Evolutionary conservation across 1,284 basidiomycete genomes (phyloP).

Genomic region (Porogramme epimiltina): DNA sequence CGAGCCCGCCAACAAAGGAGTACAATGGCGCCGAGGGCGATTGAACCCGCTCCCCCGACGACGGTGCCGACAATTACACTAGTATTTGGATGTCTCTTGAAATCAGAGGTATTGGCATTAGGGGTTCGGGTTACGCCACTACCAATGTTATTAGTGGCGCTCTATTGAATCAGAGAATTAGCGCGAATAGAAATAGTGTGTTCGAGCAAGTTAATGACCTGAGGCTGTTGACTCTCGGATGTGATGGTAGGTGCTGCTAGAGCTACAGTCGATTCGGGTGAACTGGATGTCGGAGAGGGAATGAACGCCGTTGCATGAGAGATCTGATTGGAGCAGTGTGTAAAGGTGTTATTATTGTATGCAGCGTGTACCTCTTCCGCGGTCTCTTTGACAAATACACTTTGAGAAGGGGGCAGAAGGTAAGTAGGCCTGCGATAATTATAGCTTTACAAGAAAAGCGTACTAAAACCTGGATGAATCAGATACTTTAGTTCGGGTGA

Average conservation of each 20-base stretch:
- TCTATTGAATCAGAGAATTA: no score
- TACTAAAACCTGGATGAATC: constrained; percentile 20
- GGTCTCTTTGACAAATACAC: constrained; percentile 18
- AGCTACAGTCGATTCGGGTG: no score
- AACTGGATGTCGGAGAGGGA: background rate
- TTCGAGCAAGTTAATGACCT: no score
- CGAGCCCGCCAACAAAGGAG: constrained; percentile 7
- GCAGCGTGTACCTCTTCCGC: constrained; percentile 7
- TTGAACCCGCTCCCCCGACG: constrained; percentile 1
- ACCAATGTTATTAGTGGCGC: no score
- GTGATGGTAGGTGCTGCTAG: no score
- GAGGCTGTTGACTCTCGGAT: no score
- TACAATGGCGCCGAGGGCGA: background rate
- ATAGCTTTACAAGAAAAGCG: background rate
- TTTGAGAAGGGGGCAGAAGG: background rate
- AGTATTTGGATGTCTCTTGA: background rate
- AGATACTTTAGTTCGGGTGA: background rate
- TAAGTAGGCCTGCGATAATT: no score
- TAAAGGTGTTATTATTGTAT: constrained; percentile 17
- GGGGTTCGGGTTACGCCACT: no score
- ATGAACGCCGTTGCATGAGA: background rate
- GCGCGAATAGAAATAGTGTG: no score
- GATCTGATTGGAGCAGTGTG: constrained; percentile 16
- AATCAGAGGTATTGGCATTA: no score
- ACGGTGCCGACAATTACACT: constrained; percentile 4